Percentiles rank a stretch among this genome's conserved stretches.
Conservation (phyloP, 2,329 filamentous ascomycete species). For the Hypoxylon sp. region DNA sequence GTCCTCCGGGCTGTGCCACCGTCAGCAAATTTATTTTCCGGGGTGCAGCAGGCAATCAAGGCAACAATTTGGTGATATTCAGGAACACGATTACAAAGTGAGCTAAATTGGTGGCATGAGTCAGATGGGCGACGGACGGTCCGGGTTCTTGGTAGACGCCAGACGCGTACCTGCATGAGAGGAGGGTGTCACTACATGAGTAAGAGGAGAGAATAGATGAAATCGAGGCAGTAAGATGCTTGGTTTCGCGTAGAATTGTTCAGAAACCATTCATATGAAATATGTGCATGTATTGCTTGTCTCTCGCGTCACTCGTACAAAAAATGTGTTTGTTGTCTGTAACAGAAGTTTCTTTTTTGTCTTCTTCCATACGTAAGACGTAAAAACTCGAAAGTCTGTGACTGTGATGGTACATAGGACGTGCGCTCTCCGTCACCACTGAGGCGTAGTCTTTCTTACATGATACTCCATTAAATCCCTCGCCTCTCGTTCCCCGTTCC, state of each 20-base stretch:
- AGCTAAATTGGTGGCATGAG: conserved; percentile 18
- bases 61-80: too few species aligned
- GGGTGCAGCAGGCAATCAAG: conserved; percentile 21
- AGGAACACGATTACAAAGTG: too few species aligned
- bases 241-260: conserved; percentile 6
- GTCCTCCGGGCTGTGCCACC: conserved; percentile 10
- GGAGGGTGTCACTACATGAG: conserved; percentile 7
- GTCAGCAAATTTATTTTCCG: conserved; percentile 17
- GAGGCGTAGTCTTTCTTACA: conserved; percentile 4
- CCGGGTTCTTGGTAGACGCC: conserved; percentile 14
- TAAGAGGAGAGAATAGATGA: not conserved
- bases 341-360: conserved; percentile 19
- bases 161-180: conserved; percentile 21
- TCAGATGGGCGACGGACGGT: conserved; percentile 29
- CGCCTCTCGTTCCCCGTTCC: too few species aligned
- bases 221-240: not conserved
- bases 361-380: too few species aligned
- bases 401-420: conserved; percentile 5
- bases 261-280: not conserved
- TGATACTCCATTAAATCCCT: conserved; percentile 26
- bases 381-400: too few species aligned
- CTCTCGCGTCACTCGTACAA: conserved; percentile 15
- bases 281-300: not conserved
- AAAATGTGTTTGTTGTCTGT: conserved; percentile 6
- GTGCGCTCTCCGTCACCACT: conserved; percentile 5